Conservation (phyloP, 495 filamentous ascomycete species). For the Penicillium turbatum region DNA sequence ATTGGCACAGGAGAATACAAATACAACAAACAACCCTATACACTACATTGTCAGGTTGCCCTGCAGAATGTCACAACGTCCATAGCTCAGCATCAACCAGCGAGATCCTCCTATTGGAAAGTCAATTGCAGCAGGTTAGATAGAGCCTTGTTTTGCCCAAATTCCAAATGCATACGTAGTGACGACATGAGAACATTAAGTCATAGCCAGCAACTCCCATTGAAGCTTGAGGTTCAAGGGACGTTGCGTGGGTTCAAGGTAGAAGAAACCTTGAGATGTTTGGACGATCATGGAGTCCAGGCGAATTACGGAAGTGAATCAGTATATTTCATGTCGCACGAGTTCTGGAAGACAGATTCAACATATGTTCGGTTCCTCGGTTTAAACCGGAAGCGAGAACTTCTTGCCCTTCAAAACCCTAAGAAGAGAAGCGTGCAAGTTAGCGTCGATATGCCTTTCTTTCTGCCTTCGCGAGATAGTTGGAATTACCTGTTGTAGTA, state of each 20-base stretch:
- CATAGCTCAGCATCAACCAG: not conserved
- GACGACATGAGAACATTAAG: conserved; percentile 15
- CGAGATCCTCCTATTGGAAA: not conserved
- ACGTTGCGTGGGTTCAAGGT: not conserved
- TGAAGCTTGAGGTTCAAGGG: not conserved
- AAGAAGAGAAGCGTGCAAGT: conserved; percentile 1
- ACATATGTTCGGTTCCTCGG: not conserved
- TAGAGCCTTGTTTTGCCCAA: not conserved
- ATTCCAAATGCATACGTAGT: not conserved
- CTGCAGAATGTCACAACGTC: not conserved
- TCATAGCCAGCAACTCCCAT: conserved; percentile 8
- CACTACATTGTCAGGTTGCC: not conserved
- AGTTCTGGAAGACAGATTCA: not conserved
- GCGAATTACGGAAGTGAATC: not conserved
- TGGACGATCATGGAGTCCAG: not conserved
- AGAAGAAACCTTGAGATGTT: not conserved
- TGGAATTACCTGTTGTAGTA: conserved; percentile 84
- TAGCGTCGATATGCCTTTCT: not conserved
- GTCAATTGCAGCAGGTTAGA: not conserved
- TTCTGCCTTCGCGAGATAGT: not conserved
- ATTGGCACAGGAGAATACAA: not conserved
- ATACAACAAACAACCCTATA: not conserved
- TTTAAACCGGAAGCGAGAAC: conserved; percentile 78
- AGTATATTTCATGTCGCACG: not conserved
- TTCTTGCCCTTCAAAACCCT: conserved; percentile 82